A percentile compares a stretch with the other conserved stretches of the same genome.
phyloP scores from a whole-genome alignment of 805 yeast genomes.

The Ogataea paradorogensis region DNA sequence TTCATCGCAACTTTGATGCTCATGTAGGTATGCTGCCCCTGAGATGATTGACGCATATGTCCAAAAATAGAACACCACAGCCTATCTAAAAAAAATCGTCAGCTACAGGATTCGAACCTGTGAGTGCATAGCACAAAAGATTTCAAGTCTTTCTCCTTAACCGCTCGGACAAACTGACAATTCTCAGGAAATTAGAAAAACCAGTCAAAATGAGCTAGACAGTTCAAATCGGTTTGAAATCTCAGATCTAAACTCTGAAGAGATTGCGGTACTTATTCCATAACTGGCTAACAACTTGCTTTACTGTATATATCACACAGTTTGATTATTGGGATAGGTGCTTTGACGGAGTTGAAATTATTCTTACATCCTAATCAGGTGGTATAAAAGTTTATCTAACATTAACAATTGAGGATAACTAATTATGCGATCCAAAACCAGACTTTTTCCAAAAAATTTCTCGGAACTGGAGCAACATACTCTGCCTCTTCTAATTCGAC shows the following conservation, averaged over 20 bases:
- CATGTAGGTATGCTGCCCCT: too few species aligned
- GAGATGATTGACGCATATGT: not conserved
- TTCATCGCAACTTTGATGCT: too few species aligned
- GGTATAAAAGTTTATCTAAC: not conserved
- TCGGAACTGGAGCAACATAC: conserved; percentile 37
- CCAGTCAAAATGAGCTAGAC: not conserved
- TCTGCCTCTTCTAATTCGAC: conserved; percentile 52
- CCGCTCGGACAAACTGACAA: conserved; percentile 48
- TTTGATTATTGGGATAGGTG: too few species aligned
- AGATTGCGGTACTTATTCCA: too few species aligned
- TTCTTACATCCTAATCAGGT: too few species aligned
- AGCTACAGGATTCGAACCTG: conserved; percentile 61
- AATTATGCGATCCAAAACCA: conserved; percentile 43
- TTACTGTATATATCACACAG: not conserved
- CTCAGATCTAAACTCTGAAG: too few species aligned
- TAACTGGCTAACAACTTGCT: too few species aligned
- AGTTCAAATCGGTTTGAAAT: too few species aligned
- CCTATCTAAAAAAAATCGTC: conserved; percentile 33
- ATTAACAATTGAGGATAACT: not conserved
- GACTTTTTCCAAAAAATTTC: conserved; percentile 39
- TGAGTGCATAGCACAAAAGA: conserved; percentile 62
- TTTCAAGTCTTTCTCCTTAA: conserved; percentile 57
- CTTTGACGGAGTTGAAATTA: too few species aligned
- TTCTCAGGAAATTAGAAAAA: not conserved
- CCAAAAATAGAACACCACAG: not conserved